phyloP scores from a whole-genome alignment of 225 moss, liverwort and hornwort species.

The Asterella californica region DNA sequence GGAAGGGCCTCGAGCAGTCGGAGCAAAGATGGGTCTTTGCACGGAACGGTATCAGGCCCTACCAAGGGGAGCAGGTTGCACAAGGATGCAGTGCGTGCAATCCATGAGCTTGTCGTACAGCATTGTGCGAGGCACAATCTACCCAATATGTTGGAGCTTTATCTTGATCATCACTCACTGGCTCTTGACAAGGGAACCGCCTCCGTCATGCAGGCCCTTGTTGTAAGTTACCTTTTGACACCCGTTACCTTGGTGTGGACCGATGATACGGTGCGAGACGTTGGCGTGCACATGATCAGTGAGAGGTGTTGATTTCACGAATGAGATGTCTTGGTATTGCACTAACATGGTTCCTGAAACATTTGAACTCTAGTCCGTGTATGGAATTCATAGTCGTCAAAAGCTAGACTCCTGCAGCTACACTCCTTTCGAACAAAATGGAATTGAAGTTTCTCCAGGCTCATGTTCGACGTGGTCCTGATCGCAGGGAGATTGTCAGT shows the following conservation, averaged over 20 bases:
- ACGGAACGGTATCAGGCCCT: constrained; percentile 32
- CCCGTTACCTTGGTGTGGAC: neutral
- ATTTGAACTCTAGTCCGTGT: neutral
- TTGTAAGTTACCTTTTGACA: constrained; percentile 34
- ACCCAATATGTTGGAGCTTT: constrained; percentile 68
- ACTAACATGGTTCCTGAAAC: neutral
- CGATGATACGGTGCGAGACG: neutral
- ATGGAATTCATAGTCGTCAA: neutral
- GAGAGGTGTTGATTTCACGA: neutral
- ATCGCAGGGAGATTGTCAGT: constrained; percentile 72
- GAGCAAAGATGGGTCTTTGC: constrained; percentile 48
- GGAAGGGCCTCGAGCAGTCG: constrained; percentile 42
- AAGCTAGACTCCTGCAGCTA: neutral
- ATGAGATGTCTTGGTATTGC: neutral
- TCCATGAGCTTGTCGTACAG: constrained; percentile 81
- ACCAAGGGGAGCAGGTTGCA: constrained; percentile 49
- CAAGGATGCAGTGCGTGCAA: constrained; percentile 68
- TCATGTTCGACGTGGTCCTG: constrained; percentile 4
- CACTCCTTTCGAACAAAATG: neutral
- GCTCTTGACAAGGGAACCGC: constrained; percentile 76
- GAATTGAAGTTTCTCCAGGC: neutral
- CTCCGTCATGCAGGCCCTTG: constrained; percentile 57
- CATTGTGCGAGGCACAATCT: constrained; percentile 81
- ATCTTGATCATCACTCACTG: constrained; percentile 73
- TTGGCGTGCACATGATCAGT: neutral